These are phyloP conservation scores for Leccinum incarnatum DNA, from an alignment of 768 basidiomycete species.

Conservation along the genomic window DNA sequence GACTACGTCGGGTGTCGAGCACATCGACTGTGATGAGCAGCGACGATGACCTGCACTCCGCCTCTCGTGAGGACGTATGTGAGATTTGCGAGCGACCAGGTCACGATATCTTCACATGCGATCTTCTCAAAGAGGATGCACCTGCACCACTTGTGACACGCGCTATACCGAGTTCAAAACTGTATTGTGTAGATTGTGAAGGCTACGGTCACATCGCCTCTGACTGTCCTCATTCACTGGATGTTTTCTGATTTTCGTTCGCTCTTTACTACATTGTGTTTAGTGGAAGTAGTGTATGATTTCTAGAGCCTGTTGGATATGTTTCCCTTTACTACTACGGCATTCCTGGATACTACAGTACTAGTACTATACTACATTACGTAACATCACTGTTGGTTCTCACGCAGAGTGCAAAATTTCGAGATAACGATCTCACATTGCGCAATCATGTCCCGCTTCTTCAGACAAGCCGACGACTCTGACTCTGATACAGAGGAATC, in stretches of 20 bases:
- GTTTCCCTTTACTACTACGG: slow-evolving; percentile 4
- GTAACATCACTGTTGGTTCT: slow-evolving; percentile 17
- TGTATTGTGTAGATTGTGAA: slow-evolving; percentile 85
- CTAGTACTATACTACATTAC: slow-evolving; percentile 6
- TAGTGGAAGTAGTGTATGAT: slow-evolving; percentile 20
- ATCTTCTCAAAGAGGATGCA: slow-evolving; percentile 61
- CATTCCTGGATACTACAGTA: neutral
- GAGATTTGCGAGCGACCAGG: slow-evolving; percentile 85
- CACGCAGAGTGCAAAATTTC: slow-evolving; percentile 21
- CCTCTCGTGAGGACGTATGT: slow-evolving; percentile 52
- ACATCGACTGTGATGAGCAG: slow-evolving; percentile 25
- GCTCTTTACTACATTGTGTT: slow-evolving; percentile 6
- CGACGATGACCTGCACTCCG: slow-evolving; percentile 21
- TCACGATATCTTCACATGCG: slow-evolving; percentile 85
- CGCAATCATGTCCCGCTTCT: slow-evolving; percentile 78
- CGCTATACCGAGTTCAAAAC: slow-evolving; percentile 28
- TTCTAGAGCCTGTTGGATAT: slow-evolving; percentile 12
- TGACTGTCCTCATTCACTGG: slow-evolving; percentile 81
- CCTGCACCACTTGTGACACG: slow-evolving; percentile 24
- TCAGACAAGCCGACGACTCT: slow-evolving; percentile 81
- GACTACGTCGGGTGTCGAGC: slow-evolving; percentile 20
- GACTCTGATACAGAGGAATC: slow-evolving; percentile 72
- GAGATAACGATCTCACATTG: slow-evolving; percentile 26
- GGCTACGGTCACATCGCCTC: slow-evolving; percentile 69
- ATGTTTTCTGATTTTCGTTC: slow-evolving; percentile 65